Percentiles rank a stretch among this genome's conserved stretches.
Conservation (phyloP, 257 asterid genomes). For the Solanum ossicruentum region DNA sequence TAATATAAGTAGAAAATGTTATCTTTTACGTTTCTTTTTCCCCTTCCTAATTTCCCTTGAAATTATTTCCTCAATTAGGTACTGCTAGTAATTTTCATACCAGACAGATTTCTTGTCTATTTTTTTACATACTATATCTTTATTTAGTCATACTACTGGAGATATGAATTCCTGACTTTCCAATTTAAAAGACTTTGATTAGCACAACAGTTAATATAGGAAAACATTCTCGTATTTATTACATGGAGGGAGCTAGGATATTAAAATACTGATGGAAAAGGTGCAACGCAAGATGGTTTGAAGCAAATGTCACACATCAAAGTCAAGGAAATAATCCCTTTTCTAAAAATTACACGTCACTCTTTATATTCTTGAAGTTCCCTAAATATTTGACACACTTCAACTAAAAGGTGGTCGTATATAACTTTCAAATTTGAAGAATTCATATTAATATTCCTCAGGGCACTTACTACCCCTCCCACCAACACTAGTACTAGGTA, state of each 20-base stretch:
- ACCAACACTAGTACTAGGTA: neutral
- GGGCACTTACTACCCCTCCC: neutral
- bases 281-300: neutral
- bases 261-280: neutral
- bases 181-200: neutral
- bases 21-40: neutral
- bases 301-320: neutral
- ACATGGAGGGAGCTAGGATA: neutral
- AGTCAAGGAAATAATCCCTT: neutral
- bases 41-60: neutral
- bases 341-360: neutral
- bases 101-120: neutral
- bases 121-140: neutral
- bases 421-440: neutral
- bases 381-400: neutral
- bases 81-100: neutral
- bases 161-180: neutral
- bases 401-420: neutral
- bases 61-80: neutral
- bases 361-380: neutral
- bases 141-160: neutral
- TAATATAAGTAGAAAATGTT: neutral
- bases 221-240: neutral
- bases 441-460: neutral
- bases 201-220: neutral